Evolutionary conservation across 1,284 basidiomycete genomes (phyloP).

Genomic region (Boletellus deceptivus): DNA sequence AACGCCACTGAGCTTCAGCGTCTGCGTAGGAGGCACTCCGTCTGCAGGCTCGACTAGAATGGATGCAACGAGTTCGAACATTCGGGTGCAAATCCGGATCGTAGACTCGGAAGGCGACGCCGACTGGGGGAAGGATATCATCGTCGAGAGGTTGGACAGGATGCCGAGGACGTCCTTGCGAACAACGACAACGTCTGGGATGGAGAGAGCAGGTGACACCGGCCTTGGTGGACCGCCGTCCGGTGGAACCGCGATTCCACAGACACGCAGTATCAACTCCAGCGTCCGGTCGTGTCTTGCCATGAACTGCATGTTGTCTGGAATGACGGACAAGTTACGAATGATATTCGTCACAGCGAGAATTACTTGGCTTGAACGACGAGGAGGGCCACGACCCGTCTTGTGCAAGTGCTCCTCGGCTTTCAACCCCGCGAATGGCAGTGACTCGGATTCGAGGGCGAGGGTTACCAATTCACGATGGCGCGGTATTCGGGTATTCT

Average conservation of each 20-base stretch:
- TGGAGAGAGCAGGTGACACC: conserved; percentile 55
- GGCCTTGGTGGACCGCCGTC: conserved; percentile 45
- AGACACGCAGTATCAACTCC: conserved; percentile 68
- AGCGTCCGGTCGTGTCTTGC: conserved; percentile 65
- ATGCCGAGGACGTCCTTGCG: conserved; percentile 80
- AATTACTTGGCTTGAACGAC: conserved; percentile 68
- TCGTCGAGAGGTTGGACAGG: conserved; percentile 62
- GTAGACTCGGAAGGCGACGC: conserved; percentile 38
- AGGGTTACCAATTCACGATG: conserved; percentile 62
- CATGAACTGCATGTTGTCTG: conserved; percentile 73
- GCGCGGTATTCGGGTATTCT: conserved; percentile 46
- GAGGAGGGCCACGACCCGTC: conserved; percentile 47
- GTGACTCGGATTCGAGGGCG: conserved; percentile 54
- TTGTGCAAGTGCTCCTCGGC: conserved; percentile 48
- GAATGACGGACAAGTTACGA: conserved; percentile 78
- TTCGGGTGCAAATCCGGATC: conserved; percentile 48
- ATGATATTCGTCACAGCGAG: conserved; percentile 78
- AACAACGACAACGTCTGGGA: conserved; percentile 69
- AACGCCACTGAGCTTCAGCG: conserved; percentile 50
- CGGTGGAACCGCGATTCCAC: conserved; percentile 42
- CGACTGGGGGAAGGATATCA: conserved; percentile 46
- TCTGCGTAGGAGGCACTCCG: conserved; percentile 60
- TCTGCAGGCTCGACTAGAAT: conserved; percentile 73
- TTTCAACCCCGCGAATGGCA: conserved; percentile 58
- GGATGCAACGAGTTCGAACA: conserved; percentile 72